phyloP scores from a whole-genome alignment of 73 alveolate genomes.

The Tetrahymena thermophila region DNA sequence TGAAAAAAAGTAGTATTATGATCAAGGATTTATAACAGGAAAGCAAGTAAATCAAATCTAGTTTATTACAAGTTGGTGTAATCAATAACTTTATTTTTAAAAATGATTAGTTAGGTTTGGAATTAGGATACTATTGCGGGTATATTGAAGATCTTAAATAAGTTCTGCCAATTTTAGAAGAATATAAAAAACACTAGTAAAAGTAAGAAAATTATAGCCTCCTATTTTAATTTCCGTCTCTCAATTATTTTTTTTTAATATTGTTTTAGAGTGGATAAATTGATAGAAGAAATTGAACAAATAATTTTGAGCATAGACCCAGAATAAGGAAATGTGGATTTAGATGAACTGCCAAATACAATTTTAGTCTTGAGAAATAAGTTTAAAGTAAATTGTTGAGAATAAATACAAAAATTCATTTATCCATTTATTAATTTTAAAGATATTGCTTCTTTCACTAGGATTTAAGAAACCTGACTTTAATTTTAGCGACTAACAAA shows the following conservation, averaged over 20 bases:
- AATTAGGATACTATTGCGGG: not conserved
- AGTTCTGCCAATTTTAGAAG: not conserved
- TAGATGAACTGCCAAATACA: not conserved
- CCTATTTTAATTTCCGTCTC: not conserved
- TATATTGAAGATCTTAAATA: not conserved
- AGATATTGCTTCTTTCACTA: not conserved
- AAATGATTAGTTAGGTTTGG: not conserved
- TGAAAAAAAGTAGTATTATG: not conserved
- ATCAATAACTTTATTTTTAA: not conserved
- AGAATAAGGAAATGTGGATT: not conserved
- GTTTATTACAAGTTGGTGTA: not conserved
- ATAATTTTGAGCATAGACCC: not conserved
- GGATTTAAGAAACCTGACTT: not conserved
- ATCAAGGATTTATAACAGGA: not conserved
- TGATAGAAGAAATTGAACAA: not conserved
- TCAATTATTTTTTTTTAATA: not conserved
- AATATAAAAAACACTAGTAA: not conserved
- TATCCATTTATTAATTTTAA: not conserved
- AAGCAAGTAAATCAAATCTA: not conserved
- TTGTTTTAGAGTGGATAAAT: not conserved
- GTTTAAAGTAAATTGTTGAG: not conserved
- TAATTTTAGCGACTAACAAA: not conserved
- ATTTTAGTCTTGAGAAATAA: not conserved
- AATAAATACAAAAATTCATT: not conserved
- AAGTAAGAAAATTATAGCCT: not conserved